A percentile compares a stretch with the other conserved stretches of the same genome.
phyloP scores from a whole-genome alignment of 1,284 basidiomycete species.

The Omphalotus olearius region DNA sequence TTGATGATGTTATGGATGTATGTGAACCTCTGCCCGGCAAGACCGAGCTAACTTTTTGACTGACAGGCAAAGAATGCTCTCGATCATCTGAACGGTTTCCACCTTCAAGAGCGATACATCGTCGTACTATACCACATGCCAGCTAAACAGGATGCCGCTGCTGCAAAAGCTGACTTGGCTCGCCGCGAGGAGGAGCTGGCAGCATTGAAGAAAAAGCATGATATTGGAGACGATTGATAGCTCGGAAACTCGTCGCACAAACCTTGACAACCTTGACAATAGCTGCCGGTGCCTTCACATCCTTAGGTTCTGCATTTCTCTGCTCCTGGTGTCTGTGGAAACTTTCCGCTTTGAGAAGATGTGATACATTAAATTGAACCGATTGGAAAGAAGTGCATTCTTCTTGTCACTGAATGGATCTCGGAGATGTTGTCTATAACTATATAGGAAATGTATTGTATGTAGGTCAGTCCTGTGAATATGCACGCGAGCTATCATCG shows the following conservation, averaged over 20 bases:
- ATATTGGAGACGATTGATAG: slow-evolving; percentile 68
- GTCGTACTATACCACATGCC: slow-evolving; percentile 98
- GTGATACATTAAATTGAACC: no score
- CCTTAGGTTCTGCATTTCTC: not conserved
- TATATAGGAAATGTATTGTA: not conserved
- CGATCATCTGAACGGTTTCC: slow-evolving; percentile 96
- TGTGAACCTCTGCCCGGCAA: slow-evolving; percentile 26
- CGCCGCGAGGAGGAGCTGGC: slow-evolving; percentile 89
- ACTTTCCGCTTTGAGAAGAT: no score
- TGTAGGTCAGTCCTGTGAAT: slow-evolving; percentile 1
- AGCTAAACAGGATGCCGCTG: slow-evolving; percentile 88
- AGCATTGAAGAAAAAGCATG: slow-evolving; percentile 82
- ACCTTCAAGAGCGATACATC: slow-evolving; percentile 96
- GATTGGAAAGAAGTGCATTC: no score
- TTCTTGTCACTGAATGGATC: no score
- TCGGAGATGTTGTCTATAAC: not conserved
- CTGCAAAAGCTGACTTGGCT: slow-evolving; percentile 90
- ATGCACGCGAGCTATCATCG: slow-evolving; percentile 18
- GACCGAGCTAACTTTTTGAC: slow-evolving; percentile 10
- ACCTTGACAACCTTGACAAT: not conserved
- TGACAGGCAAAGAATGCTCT: slow-evolving; percentile 91
- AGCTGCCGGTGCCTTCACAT: not conserved
- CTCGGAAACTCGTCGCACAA: not conserved
- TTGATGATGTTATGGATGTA: slow-evolving; percentile 87
- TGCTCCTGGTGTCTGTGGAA: no score